Percentiles rank a stretch among this genome's conserved stretches.
These are phyloP conservation scores for Populus ilicifolia DNA, from an alignment of 345 rosid genomes.

Conservation along the genomic window DNA sequence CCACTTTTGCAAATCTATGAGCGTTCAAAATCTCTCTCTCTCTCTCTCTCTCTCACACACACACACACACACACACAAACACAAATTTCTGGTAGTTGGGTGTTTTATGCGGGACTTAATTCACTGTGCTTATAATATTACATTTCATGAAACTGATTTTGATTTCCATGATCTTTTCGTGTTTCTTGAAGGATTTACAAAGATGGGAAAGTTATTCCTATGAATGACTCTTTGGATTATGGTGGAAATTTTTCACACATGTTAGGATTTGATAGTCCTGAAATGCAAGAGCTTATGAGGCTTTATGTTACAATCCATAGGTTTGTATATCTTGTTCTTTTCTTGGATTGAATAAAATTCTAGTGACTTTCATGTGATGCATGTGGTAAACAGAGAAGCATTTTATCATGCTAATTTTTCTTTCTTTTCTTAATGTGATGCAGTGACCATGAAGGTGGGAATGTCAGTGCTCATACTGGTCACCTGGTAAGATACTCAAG, in stretches of 20 bases:
- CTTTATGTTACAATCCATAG: constrained; percentile 92
- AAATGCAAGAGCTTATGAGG: constrained; percentile 97
- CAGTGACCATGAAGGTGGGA: constrained; percentile 99
- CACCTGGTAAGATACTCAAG: constrained; percentile 61
- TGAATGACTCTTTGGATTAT: constrained; percentile 77
- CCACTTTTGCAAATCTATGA: no score
- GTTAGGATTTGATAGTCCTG: constrained; percentile 81
- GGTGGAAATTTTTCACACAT: constrained; percentile 87
- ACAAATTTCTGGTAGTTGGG: background rate
- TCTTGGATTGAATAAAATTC: background rate
- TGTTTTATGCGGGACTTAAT: background rate
- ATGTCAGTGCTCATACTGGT: constrained; percentile 98
- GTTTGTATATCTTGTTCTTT: constrained; percentile 36
- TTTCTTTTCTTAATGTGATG: constrained; percentile 14
- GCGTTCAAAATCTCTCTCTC: background rate
- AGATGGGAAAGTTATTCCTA: constrained; percentile 66
- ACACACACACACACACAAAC: background rate
- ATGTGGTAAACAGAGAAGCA: background rate
- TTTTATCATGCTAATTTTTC: background rate
- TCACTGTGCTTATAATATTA: background rate
- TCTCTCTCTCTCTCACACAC: no score
- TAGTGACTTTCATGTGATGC: background rate
- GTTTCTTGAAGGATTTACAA: constrained; percentile 56
- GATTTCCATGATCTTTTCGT: background rate
- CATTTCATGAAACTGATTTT: background rate